Conservation (phyloP, 2,329 filamentous ascomycete species). For the Myriosclerotinia scirpicola region DNA sequence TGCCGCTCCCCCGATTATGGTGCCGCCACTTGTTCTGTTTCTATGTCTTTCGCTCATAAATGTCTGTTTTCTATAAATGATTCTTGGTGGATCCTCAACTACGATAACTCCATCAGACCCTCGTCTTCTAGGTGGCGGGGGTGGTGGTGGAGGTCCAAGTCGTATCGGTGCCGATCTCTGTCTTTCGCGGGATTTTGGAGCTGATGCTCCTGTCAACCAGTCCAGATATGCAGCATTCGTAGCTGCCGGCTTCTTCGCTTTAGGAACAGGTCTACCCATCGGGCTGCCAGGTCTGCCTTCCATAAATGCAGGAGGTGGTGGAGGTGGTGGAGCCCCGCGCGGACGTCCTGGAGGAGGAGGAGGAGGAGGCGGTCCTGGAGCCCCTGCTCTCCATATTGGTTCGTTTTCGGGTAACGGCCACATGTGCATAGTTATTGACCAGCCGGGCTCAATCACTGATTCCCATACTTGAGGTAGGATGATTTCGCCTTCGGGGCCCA, state of each 20-base stretch:
- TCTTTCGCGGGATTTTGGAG: background rate
- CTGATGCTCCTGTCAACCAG: background rate
- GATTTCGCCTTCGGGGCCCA: conserved; percentile 77
- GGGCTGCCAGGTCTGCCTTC: background rate
- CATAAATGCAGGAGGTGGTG: background rate
- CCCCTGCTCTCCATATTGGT: background rate
- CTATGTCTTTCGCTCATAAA: background rate
- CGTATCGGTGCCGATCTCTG: background rate
- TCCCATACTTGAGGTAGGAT: conserved; percentile 82
- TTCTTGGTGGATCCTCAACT: background rate
- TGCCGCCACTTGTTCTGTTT: background rate
- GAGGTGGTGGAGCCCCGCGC: background rate
- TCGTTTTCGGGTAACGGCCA: conserved; percentile 52
- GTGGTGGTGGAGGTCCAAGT: background rate
- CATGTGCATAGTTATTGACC: conserved; percentile 67
- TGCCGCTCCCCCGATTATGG: background rate
- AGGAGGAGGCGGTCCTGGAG: background rate
- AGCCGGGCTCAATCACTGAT: conserved; percentile 75
- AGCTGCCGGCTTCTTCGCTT: background rate
- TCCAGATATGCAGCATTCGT: background rate
- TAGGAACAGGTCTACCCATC: background rate
- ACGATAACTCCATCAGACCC: background rate
- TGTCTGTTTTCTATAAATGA: background rate
- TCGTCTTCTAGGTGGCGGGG: background rate
- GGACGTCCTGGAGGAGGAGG: background rate